Conservation (phyloP, 306 rosid species). For the Medicago truncatula region MtrunA17r5.0-ANR NC_053046.1:33300001-33300500, state of each 20-base stretch:
- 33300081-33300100: background rate
- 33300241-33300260: background rate
- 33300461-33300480: background rate
- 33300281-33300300: conserved; percentile 18
- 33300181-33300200: background rate
- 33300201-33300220: background rate
- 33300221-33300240: background rate
- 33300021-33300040: background rate
- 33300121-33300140: background rate
- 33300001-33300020: background rate
- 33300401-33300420: background rate
- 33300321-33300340: conserved; percentile 16
- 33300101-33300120: background rate
- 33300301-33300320: background rate
- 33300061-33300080: background rate
- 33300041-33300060: background rate
- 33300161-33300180: background rate
- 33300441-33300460: background rate
- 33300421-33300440: background rate
- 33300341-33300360: conserved; percentile 4
- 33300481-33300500: conserved; percentile 55
- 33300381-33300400: background rate
- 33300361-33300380: conserved; percentile 5
- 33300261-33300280: conserved; percentile 8
- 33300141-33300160: background rate